Conservation (phyloP, 1,284 basidiomycete species). For the Ceraceosorus guamensis region DNA sequence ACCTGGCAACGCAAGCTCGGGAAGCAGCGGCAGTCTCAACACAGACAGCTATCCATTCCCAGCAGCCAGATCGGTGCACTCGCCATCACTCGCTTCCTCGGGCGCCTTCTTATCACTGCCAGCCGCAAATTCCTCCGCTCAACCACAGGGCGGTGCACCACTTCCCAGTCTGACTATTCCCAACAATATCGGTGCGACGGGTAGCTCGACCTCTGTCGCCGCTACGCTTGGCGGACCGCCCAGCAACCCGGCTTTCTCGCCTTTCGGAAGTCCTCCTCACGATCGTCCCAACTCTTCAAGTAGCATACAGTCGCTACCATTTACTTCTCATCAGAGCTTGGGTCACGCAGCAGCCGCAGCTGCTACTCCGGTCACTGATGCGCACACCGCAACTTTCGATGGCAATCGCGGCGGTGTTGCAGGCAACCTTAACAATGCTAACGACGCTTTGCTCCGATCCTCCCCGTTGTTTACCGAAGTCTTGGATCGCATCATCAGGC, state of each 20-base stretch:
- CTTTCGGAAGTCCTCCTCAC: background rate
- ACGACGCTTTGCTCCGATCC: conserved; percentile 13
- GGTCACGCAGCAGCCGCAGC: background rate
- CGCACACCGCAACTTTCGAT: no score
- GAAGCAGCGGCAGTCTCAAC: background rate
- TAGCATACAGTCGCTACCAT: background rate
- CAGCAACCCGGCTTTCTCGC: background rate
- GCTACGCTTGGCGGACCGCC: background rate
- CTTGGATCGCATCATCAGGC: conserved; percentile 64
- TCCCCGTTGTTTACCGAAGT: conserved; percentile 61
- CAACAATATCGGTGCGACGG: background rate
- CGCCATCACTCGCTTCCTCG: background rate
- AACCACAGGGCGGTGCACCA: background rate
- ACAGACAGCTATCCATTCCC: background rate
- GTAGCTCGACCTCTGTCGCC: background rate
- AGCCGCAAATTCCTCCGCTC: no score
- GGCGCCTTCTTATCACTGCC: background rate
- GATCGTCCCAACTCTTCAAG: conserved; percentile 10
- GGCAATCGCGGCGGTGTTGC: no score
- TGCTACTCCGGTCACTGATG: background rate
- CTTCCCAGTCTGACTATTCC: background rate
- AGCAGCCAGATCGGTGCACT: background rate
- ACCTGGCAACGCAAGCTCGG: background rate
- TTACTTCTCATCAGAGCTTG: background rate
- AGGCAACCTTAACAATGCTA: background rate